phyloP scores from a whole-genome alignment of 164 flowering plant genomes.

The Vitis vinifera region DNA sequence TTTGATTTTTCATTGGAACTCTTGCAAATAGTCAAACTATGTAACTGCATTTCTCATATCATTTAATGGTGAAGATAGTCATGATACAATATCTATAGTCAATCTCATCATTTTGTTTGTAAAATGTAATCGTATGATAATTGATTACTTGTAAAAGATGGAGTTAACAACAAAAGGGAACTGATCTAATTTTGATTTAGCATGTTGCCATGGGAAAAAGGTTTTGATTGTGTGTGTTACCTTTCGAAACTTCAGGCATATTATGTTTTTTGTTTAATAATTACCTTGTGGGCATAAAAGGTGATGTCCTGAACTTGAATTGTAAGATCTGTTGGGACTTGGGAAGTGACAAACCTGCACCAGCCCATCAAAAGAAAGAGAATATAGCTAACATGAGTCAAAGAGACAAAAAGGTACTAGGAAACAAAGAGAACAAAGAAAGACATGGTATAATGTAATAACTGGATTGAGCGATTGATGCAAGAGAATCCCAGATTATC shows the following conservation, averaged over 20 bases:
- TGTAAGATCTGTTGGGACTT: conserved; percentile 64
- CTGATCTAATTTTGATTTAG: too few species aligned
- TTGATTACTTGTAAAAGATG: too few species aligned
- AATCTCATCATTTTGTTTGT: too few species aligned
- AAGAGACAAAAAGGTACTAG: background rate
- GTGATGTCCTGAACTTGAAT: conserved; percentile 60
- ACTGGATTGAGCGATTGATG: background rate
- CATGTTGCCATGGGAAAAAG: background rate
- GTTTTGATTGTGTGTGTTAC: background rate
- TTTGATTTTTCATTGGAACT: too few species aligned
- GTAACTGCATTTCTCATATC: too few species aligned
- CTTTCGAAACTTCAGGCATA: background rate
- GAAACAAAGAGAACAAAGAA: background rate
- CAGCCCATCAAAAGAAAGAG: conserved; percentile 1
- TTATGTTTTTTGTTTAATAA: background rate
- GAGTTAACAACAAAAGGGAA: too few species aligned
- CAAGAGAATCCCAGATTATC: background rate
- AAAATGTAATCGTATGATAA: too few species aligned
- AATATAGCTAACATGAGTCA: background rate
- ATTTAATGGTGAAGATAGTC: too few species aligned
- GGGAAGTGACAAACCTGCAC: conserved; percentile 68
- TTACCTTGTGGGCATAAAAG: conserved; percentile 79
- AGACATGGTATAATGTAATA: too few species aligned
- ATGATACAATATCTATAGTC: too few species aligned
- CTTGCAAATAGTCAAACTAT: too few species aligned